These are phyloP conservation scores for Daldinia grandis DNA, from an alignment of 495 filamentous ascomycete genomes.

Conservation along the genomic window DNA sequence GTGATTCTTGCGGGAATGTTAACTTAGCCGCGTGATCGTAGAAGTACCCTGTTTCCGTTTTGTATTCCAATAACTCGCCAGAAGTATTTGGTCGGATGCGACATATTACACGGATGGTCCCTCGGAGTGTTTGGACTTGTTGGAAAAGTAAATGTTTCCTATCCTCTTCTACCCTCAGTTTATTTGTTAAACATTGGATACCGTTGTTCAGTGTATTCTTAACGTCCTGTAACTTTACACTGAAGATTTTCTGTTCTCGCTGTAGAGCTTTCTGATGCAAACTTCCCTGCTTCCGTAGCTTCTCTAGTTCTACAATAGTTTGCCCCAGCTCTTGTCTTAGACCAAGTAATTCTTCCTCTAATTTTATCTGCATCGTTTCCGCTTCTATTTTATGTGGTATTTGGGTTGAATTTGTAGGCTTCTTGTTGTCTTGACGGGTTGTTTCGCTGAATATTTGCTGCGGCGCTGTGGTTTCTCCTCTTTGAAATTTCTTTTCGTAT, in stretches of 20 bases:
- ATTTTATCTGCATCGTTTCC: not conserved
- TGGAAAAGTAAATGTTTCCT: constrained; percentile 88
- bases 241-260: not conserved
- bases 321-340: not conserved
- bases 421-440: not conserved
- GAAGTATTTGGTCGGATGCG: constrained; percentile 79
- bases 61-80: constrained; percentile 72
- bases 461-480: not conserved
- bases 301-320: not conserved
- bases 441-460: not conserved
- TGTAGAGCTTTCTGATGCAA: not conserved
- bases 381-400: not conserved
- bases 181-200: constrained; percentile 50
- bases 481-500: not conserved
- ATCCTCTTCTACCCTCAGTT: constrained; percentile 84
- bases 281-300: not conserved
- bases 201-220: not conserved
- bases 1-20: constrained; percentile 65
- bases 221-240: not conserved
- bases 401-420: not conserved
- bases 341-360: not conserved
- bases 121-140: constrained; percentile 92
- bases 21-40: constrained; percentile 61
- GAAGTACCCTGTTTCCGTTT: constrained; percentile 60
- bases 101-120: constrained; percentile 96